These are phyloP conservation scores for Chytriomyces confervae DNA, from an alignment of 192 early-diverging fungal genomes.

Conservation along the genomic window DNA sequence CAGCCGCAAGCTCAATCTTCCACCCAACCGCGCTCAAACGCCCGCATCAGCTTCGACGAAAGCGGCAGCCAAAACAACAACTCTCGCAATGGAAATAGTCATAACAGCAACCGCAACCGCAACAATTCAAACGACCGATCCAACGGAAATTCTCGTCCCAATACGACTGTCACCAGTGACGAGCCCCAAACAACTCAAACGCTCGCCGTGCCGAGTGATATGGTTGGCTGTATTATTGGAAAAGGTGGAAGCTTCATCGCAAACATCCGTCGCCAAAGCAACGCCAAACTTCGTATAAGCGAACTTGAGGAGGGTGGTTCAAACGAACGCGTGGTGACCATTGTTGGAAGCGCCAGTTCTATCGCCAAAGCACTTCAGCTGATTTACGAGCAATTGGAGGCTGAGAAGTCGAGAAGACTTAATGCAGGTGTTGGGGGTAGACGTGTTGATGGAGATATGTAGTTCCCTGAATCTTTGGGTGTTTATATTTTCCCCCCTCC, in stretches of 20 bases:
- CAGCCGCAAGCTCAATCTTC: slow-evolving; percentile 60
- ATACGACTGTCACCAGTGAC: not conserved
- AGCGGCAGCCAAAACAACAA: not conserved
- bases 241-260: slow-evolving; percentile 69
- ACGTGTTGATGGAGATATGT: not conserved
- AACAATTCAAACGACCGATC: not conserved
- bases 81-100: not conserved
- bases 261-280: slow-evolving; percentile 43
- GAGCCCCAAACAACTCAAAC: slow-evolving; percentile 68
- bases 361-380: slow-evolving; percentile 90
- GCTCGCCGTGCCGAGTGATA: slow-evolving; percentile 85
- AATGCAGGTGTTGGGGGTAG: not conserved
- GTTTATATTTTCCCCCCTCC: not conserved
- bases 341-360: slow-evolving; percentile 82
- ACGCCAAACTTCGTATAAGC: slow-evolving; percentile 81
- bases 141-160: slow-evolving; percentile 47
- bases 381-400: slow-evolving; percentile 89
- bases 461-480: not conserved
- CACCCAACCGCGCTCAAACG: not conserved
- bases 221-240: slow-evolving; percentile 97
- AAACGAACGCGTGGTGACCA: slow-evolving; percentile 89
- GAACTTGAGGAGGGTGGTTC: slow-evolving; percentile 76
- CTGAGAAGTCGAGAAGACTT: slow-evolving; percentile 60
- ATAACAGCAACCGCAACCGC: not conserved
- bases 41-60: slow-evolving; percentile 1